phyloP scores from a whole-genome alignment of 345 rosid genomes.

The Syzygium grande region DNA sequence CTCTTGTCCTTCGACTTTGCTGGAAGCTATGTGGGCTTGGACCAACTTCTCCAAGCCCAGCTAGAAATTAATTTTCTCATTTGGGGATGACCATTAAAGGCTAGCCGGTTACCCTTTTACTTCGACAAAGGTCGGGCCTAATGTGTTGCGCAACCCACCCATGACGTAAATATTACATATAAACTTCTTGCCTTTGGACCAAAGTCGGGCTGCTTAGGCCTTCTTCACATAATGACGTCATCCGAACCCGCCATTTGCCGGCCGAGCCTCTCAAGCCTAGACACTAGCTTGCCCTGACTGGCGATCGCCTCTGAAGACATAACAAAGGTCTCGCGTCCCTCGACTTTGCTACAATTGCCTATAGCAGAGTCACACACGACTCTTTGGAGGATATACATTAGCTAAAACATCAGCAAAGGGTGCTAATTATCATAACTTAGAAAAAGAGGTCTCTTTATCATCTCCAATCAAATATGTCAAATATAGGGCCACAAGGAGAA shows the following conservation, averaged over 20 bases:
- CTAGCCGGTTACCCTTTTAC: not conserved
- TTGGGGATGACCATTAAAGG: not conserved
- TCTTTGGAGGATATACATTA: not conserved
- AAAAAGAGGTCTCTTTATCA: not conserved
- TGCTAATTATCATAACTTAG: not conserved
- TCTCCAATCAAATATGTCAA: not conserved
- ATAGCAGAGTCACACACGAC: not conserved
- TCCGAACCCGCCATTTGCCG: not conserved
- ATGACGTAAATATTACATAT: not conserved
- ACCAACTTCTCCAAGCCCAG: not conserved
- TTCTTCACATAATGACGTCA: not conserved
- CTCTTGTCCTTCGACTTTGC: not conserved
- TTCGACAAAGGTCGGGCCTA: not conserved
- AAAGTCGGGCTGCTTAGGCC: not conserved
- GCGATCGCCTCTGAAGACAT: not conserved
- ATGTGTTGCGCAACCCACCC: not conserved
- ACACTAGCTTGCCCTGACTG: not conserved
- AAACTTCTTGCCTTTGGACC: not conserved
- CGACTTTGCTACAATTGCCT: not conserved
- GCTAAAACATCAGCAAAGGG: not conserved
- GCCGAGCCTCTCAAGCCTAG: not conserved
- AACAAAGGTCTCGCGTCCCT: fast-evolving
- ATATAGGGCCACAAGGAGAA: not conserved
- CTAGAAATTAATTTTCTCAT: not conserved
- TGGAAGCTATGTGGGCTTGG: not conserved